Base-by-base conservation (phyloP, 2,329 filamentous ascomycete genomes). In the Metarhizium rileyi region DNA sequence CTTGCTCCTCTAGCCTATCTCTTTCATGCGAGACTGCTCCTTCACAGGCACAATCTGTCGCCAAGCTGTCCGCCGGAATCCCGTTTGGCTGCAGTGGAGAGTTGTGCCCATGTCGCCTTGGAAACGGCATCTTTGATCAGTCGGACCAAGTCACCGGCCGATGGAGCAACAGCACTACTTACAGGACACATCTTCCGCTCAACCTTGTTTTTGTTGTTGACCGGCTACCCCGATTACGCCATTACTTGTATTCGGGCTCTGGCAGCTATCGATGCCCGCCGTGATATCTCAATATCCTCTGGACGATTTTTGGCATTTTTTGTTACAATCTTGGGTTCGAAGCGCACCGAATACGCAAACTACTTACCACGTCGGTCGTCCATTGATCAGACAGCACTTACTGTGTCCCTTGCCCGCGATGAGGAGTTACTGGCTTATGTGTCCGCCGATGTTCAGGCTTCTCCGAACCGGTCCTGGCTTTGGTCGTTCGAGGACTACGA, bases 361-460 rank as follows among this genome's bases (percentile, higher is more conserved):
- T 70, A 71, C 47, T 54, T 75, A 18, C 56, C 65, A 2, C 61
- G 63, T 1, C 60, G 60, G n/a, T 52, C 60, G n/a, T 56, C 64
- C 1, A 52, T 64, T 5, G 63, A 67, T 26, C 61, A 63, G n/a
- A 45, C 60, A 9, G 52, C 68, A n/a, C 52, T 66, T 6, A 20
- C 3, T 23, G 50, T 63, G 25, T 64, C 64, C 20, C 56, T 70
- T 3, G 59, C 63, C 43, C 73, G 75, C 3, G 90, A 98, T 59
- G 90, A 97, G 62, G 91, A 96, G 63, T 77, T 97, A 57, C 70
- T 97, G 26, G 87, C 84, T 0, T 95, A 95, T 59, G 81, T 87
- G 1, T 91, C 87, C 27, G 87, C 84, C 0, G 93, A 97, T 66
- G 74, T 94, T 59, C 91, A 97, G 66, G 86, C 84, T 1, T 81